Evolutionary conservation across 441 rosid genomes (phyloP), one percentile per base, ranked within the genome.

Genomic region (Brassica hybrid): DNA sequence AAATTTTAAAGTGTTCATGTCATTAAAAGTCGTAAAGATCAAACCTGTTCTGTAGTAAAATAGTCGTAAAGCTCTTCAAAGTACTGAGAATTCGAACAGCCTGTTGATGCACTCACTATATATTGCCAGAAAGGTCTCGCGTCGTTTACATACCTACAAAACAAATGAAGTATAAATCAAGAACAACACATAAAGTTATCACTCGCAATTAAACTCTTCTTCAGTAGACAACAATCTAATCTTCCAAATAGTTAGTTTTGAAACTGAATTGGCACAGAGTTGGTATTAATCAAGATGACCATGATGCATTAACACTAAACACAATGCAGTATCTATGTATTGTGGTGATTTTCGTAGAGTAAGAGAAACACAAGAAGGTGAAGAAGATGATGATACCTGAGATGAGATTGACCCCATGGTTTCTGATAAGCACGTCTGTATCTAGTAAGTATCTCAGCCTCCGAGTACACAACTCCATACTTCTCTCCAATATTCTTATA

Each of bases 331-430:
- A 10, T 19, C 48, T 19, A 59, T 63, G 59, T n/a, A 30, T 12
- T 14, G 17, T 30, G 34, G 21, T 36, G 27, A 6, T 14, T 16
- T 75, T 41, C 66, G 25, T n/a, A 45, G 2, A 41, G 13, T 27
- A 50, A 43, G 50, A 58, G 56, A 43, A 76, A 70, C 58, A 69
- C n/a, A n/a, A n/a, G n/a, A n/a, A n/a, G n/a, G n/a, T n/a, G n/a
- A n/a, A n/a, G n/a, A n/a, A n/a, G n/a, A n/a, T n/a, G 66, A 32
- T 27, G 45, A 57, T 69, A 80, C 99, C 99, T 93, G 84, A 90
- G 98, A 76, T 96, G 96, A 74, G 98, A 94, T 81, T 83, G 83
- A 2, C 97, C 97, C 99, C 97, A 94, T 69, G 97, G 99, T 75
- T 91, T 94, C 84, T 78, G 90, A 81, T 94, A 94, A 76, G 99